Conservation (phyloP, 2,329 filamentous ascomycete species). For the Mollisiaceae sp. region DNA sequence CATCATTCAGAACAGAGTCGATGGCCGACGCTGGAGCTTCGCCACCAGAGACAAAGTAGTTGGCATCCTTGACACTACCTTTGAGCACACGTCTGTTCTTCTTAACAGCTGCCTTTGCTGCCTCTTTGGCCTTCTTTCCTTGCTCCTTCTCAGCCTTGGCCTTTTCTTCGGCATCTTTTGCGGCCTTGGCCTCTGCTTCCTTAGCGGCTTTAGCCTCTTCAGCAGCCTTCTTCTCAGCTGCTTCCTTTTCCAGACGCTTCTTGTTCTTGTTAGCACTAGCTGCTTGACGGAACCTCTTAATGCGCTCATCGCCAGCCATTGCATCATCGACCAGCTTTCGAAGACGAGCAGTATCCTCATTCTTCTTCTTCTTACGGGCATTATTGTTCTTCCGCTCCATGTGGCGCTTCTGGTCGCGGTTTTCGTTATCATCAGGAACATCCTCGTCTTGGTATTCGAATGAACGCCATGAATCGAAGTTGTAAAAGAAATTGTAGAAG, state of each 20-base stretch:
- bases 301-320: conserved; percentile 85
- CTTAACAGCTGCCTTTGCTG: conserved; percentile 98
- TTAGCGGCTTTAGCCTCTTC: conserved; percentile 87
- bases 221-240: conserved; percentile 82
- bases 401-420: conserved; percentile 98
- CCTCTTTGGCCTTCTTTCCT: conserved; percentile 96
- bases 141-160: conserved; percentile 85
- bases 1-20: conserved; percentile 81
- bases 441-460: conserved; percentile 99
- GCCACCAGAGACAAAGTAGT: conserved; percentile 83
- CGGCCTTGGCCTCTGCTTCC: conserved; percentile 79
- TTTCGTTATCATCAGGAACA: conserved; percentile 98
- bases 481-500: conserved; percentile 99
- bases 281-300: conserved; percentile 95
- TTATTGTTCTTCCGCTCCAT: conserved; percentile 98
- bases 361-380: conserved; percentile 99
- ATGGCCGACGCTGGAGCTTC: conserved; percentile 78
- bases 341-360: conserved; percentile 90
- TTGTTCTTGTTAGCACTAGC: conserved; percentile 96
- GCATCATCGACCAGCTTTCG: conserved; percentile 88
- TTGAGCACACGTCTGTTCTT: conserved; percentile 99
- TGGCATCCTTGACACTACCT: conserved; percentile 92
- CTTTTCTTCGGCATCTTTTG: conserved; percentile 83
- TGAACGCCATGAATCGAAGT: conserved; percentile 96
- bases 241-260: conserved; percentile 88